Evolutionary conservation across 2,329 filamentous ascomycete species (phyloP), one percentile per base, ranked within the genome.

Genomic region (Hypoxylon sp.): DNA sequence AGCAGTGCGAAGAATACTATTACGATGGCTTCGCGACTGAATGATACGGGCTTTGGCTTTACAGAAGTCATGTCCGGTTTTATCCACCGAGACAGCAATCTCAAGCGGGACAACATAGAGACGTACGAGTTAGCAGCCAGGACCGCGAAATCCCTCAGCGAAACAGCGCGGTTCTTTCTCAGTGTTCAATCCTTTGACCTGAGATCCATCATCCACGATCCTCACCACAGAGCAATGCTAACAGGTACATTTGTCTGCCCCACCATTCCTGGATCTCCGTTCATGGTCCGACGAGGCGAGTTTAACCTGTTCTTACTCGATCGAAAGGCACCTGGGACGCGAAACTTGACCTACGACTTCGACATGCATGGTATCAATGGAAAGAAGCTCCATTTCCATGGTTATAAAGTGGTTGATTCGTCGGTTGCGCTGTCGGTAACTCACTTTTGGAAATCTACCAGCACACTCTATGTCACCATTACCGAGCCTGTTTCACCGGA

Each of bases 41-140:
- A 82, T 30, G 79, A 81, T 8, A 77, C 76, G 44, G 85, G 86
- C 0, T 81, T 89, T 56, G 84, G 83, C 22, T 90, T 90, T 70
- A 85, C 85, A 0, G 87, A 90, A 72, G 83, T 89, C 59, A 89
- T 90, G 86, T 81, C 83, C 6, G 88, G 88, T 8, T 85, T 84
- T 67, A 80, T 91, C 24, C 84, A 87, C 67, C 72, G 76, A 48
- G 79, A 80, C 39, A 71, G 74, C 8, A 75, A 74, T 26, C 71
- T 82, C 41, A 71, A 71, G 5, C 78, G 79, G 8, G 81, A 85
- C 68, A 79, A 81, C 46, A 78, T 77, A 15, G 79, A 82, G n/a
- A 82, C 84, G 1, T 89, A 85, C 70, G 77, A 84, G 61, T 77
- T 83, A 19, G 85, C 85, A 1, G 81, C 81, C 43, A 81, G 82